Base-by-base conservation (phyloP, 1,284 basidiomycete genomes). In the Phellopilus nigrolimitatus region DNA sequence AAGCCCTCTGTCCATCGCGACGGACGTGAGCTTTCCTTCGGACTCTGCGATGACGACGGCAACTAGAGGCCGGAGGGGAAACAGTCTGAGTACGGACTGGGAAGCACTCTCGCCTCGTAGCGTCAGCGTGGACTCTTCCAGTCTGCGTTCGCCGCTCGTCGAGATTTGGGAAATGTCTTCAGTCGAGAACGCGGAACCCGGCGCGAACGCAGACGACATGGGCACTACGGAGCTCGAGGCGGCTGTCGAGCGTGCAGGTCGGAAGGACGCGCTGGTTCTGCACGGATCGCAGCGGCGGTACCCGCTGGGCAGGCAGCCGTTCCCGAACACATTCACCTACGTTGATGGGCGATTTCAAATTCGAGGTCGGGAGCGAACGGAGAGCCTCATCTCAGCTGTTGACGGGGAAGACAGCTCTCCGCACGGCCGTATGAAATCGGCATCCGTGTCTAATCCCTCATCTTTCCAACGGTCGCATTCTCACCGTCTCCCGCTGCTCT, bases 401-500 rank as follows among this genome's bases (percentile, higher is more conserved):
- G 15, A 54, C 19, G 51, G 43, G 31, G 55, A 48, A 27, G 38
- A 49, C 33, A 57, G 51, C 17, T 5, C 21, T 36, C 13, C 15
- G 25, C 22, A n/a, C 22, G 15, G 2, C 4, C 4, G 7, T 1
- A 13, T 28, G 13, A n/a, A n/a, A n/a, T 31, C 27, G 1, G n/a
- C 21, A 25, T 15, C 27, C 9, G n/a, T 6, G n/a, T 17, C 8
- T 6, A 31, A 44, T 6, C 15, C 30, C 10, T 21, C 42, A 8
- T 17, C 42, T 9, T 17, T 27, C 15, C 25, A 42, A 30, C 21
- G 34, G n/a, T n/a, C n/a, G n/a, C 10, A 15, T 6, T 51, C 55
- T 13, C 63, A 64, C 36, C 63, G 58, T 31, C 54, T 69, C 4
- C 68, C 68, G 1, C 54, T 70, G 1, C 57, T 70, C 4, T 64